Conservation (phyloP, 2,329 filamentous ascomycete genomes). For the Penicillium hordei region DNA sequence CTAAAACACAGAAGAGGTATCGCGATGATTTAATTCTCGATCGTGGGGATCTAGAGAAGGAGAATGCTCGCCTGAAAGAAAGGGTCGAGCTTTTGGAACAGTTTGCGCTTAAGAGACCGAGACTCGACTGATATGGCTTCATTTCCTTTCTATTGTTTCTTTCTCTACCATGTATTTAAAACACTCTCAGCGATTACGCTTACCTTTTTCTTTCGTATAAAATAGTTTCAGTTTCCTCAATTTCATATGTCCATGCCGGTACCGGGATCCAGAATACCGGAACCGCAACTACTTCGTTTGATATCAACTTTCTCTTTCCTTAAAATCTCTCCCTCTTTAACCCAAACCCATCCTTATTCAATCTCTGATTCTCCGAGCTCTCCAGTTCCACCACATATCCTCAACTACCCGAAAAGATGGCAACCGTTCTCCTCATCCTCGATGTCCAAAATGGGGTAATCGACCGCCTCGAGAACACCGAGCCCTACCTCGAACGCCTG, state of each 20-base stretch:
- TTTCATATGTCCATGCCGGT: neutral
- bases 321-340: neutral
- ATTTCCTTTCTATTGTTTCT: neutral
- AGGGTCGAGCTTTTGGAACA: neutral
- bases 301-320: neutral
- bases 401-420: neutral
- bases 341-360: no score
- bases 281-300: neutral
- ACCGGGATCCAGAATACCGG: conserved; percentile 5
- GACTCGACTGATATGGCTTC: neutral
- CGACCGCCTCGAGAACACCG: conserved; percentile 18
- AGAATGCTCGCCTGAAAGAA: neutral
- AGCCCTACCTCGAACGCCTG: conserved; percentile 29
- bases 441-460: conserved; percentile 38
- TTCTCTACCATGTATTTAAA: neutral
- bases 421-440: conserved; percentile 37
- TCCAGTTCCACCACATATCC: neutral
- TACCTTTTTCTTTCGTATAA: neutral
- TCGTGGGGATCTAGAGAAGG: neutral
- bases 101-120: neutral
- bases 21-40: neutral
- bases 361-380: neutral
- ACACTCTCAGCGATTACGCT: neutral
- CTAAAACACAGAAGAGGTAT: neutral
- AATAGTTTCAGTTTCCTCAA: neutral